phyloP scores from a whole-genome alignment of 176 grass and related monocot species.

The Carex littledalei region DNA sequence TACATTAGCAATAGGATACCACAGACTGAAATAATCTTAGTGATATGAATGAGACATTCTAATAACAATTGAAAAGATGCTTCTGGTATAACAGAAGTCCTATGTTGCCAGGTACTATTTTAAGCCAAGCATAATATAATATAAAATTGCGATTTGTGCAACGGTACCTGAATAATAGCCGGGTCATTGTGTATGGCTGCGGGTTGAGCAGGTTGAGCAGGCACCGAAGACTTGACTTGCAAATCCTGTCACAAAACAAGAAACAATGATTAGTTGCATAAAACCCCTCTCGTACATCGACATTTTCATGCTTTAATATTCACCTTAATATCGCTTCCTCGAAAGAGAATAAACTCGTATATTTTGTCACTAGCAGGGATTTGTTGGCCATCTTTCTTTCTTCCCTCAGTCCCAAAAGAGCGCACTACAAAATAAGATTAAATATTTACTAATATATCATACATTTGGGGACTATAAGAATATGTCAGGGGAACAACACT shows the following conservation, averaged over 20 bases:
- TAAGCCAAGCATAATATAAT: not conserved
- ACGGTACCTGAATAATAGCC: slow-evolving; percentile 71
- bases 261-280: not conserved
- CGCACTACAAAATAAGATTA: slow-evolving; percentile 43
- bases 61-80: slow-evolving; percentile 12
- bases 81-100: not conserved
- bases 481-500: not conserved
- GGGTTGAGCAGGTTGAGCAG: slow-evolving; percentile 49
- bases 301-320: not conserved
- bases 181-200: slow-evolving; percentile 66
- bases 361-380: slow-evolving; percentile 81
- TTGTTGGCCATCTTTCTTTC: slow-evolving; percentile 77
- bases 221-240: slow-evolving; percentile 64
- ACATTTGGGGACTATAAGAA: not conserved
- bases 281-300: not conserved
- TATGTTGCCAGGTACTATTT: not conserved
- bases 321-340: slow-evolving; percentile 94
- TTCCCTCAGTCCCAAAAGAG: slow-evolving; percentile 88
- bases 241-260: slow-evolving; percentile 62
- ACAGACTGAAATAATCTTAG: not conserved
- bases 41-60: not conserved
- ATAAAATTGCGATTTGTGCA: not conserved
- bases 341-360: slow-evolving; percentile 91
- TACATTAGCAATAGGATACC: not conserved
- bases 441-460: slow-evolving; percentile 12